Conservation (phyloP, 2,329 filamentous ascomycete species). For the Purpureocillium lavendulum region DNA sequence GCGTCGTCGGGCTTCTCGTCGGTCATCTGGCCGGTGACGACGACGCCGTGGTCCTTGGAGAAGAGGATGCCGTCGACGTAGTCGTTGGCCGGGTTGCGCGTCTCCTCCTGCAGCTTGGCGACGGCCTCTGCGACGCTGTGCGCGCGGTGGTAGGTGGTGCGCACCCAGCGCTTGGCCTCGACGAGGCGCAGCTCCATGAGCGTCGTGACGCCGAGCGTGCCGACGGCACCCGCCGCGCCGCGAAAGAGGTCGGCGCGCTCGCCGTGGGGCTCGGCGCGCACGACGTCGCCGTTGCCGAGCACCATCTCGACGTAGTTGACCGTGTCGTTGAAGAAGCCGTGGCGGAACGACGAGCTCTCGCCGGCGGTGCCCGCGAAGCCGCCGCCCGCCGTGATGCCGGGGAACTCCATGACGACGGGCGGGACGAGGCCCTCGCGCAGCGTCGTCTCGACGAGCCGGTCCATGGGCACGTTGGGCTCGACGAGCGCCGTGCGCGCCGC, state of each 20-base stretch:
- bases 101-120: constrained; percentile 39
- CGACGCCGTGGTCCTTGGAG: constrained; percentile 50
- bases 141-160: constrained; percentile 51
- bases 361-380: constrained; percentile 64
- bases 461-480: constrained; percentile 71
- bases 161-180: constrained; percentile 51
- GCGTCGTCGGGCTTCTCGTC: constrained; percentile 35
- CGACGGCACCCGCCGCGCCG: constrained; percentile 59
- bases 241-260: constrained; percentile 49
- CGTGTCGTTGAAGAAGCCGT: constrained; percentile 64
- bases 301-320: constrained; percentile 60
- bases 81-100: constrained; percentile 40
- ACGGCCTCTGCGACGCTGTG: constrained; percentile 39
- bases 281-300: constrained; percentile 56
- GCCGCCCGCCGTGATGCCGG: constrained; percentile 65
- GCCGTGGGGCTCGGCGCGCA: constrained; percentile 35
- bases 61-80: constrained; percentile 70
- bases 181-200: constrained; percentile 57
- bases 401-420: constrained; percentile 69
- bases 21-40: constrained; percentile 56
- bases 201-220: constrained; percentile 60
- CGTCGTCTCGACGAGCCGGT: constrained; percentile 57
- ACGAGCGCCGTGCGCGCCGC: constrained; percentile 52
- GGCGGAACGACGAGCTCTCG: constrained; percentile 60
- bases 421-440: constrained; percentile 58